Conservation (phyloP, 1,284 basidiomycete genomes). For the Fomitopsis palustris region DNA sequence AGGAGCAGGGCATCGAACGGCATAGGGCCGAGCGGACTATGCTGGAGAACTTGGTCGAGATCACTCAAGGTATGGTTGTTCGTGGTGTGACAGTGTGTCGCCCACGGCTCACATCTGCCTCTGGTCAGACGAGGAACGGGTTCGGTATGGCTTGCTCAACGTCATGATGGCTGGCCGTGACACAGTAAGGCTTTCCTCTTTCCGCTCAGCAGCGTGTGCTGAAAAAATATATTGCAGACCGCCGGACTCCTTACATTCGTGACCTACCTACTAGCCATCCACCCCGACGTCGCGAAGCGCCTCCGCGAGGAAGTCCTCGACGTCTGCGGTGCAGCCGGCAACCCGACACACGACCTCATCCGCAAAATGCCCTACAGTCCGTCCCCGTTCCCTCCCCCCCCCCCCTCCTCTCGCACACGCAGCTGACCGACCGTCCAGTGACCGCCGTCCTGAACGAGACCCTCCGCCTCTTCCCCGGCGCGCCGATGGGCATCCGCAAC, state of each 20-base stretch:
- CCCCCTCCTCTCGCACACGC: not conserved
- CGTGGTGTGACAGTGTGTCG: not conserved
- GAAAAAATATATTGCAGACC: slow-evolving; percentile 19
- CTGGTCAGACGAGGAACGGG: slow-evolving; percentile 12
- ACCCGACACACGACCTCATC: slow-evolving; percentile 2
- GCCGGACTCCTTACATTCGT: slow-evolving; percentile 33
- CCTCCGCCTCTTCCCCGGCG: slow-evolving; percentile 11
- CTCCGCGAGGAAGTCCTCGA: slow-evolving; percentile 37
- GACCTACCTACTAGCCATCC: slow-evolving; percentile 36
- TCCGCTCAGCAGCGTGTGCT: not conserved
- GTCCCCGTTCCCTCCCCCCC: not conserved
- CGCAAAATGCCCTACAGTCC: slow-evolving; percentile 9
- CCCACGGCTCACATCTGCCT: not conserved
- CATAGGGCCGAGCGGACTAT: slow-evolving; percentile 22
- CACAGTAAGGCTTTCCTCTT: slow-evolving; percentile 25
- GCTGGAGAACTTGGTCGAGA: slow-evolving; percentile 33
- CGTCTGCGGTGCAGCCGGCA: slow-evolving; percentile 6
- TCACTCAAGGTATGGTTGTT: slow-evolving; percentile 10
- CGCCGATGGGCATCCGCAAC: slow-evolving; percentile 11
- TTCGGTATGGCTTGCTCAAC: slow-evolving; percentile 34
- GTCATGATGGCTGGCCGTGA: slow-evolving; percentile 35
- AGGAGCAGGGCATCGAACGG: slow-evolving; percentile 8
- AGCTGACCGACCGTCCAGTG: not conserved
- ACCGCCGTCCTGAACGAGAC: slow-evolving; percentile 13
- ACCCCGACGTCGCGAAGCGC: slow-evolving; percentile 30